These are phyloP conservation scores for Hordeum vulgare DNA, from an alignment of 176 grass and related monocot species.

Conservation along the genomic window MorexV3_pseudomolecules_assembly NC_058524.1:95219908-95220407, in stretches of 20 bases:
- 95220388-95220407: conserved; percentile 67
- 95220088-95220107: conserved; percentile 42
- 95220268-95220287: background rate
- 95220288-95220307: background rate
- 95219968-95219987: conserved; percentile 96
- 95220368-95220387: conserved; percentile 89
- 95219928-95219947: conserved; percentile 85
- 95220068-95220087: background rate
- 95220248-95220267: conserved; percentile 15
- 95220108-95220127: conserved; percentile 95
- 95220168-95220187: conserved; percentile 86
- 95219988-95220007: conserved; percentile 7
- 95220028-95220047: conserved; percentile 7
- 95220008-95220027: background rate
- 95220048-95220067: background rate
- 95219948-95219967: conserved; percentile 94
- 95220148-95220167: conserved; percentile 91
- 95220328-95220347: background rate
- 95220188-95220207: conserved; percentile 77
- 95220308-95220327: background rate
- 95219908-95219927: conserved; percentile 50
- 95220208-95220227: conserved; percentile 46
- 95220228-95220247: conserved; percentile 6
- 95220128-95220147: conserved; percentile 90
- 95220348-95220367: conserved; percentile 93